Percentiles rank a stretch among this genome's conserved stretches.
phyloP scores from a whole-genome alignment of 139 green algal genomes.

The Auxenochlorella protothecoides region DNA sequence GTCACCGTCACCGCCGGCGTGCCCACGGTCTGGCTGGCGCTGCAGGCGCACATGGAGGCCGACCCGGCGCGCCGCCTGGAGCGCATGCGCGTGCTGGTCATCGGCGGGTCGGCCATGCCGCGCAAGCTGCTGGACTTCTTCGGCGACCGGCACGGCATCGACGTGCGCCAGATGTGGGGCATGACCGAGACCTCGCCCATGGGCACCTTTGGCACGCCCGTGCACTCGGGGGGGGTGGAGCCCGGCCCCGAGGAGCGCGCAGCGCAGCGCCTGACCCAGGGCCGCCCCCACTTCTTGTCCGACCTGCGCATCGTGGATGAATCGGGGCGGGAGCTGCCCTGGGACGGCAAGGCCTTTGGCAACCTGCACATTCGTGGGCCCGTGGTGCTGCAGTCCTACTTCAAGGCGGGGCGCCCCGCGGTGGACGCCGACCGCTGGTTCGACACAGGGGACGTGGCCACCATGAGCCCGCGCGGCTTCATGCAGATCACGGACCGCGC shows the following conservation, averaged over 20 bases:
- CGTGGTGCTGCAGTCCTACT: conserved; percentile 43
- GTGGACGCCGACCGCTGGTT: conserved; percentile 46
- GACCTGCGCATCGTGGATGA: conserved; percentile 62
- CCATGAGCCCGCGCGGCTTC: conserved; percentile 49
- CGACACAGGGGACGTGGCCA: conserved; percentile 66
- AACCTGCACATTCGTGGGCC: conserved; percentile 60
- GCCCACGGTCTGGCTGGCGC: conserved; percentile 60
- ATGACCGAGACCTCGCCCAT: conserved; percentile 71
- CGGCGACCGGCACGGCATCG: conserved; percentile 24
- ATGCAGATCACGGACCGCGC: conserved; percentile 56
- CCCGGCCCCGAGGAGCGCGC: background rate
- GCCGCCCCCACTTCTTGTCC: conserved; percentile 37
- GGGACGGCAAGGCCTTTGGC: conserved; percentile 38
- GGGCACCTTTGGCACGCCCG: conserved; percentile 34
- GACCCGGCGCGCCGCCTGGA: conserved; percentile 24
- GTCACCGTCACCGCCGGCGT: conserved; percentile 49
- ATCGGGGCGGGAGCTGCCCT: conserved; percentile 26
- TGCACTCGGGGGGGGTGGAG: background rate
- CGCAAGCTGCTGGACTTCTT: conserved; percentile 13
- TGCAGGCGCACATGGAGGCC: conserved; percentile 43
- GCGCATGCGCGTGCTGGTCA: conserved; percentile 30
- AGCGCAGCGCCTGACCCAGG: conserved; percentile 27
- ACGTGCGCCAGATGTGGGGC: conserved; percentile 54
- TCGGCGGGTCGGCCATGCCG: conserved; percentile 57
- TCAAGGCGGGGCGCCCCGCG: conserved; percentile 9